Evolutionary conservation across 352 stramenopile genomes (phyloP).

Genomic region (Phytophthora uliginosa): DNA sequence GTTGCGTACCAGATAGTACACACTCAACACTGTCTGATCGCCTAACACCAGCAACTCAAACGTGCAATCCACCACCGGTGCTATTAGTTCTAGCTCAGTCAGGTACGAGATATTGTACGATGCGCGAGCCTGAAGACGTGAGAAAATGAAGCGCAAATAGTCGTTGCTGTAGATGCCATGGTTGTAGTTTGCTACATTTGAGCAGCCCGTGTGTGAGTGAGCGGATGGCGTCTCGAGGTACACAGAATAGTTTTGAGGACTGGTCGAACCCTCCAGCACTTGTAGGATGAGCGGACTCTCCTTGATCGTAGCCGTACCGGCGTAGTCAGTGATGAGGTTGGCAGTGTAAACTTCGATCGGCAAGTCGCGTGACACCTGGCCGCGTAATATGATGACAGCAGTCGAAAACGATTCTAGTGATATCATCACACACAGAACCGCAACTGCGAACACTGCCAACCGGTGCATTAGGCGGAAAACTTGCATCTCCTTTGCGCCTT

Average conservation of each 20-base stretch:
- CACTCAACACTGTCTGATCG: conserved; percentile 20
- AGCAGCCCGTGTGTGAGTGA: conserved; percentile 29
- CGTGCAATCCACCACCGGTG: conserved; percentile 51
- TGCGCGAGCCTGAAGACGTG: conserved; percentile 19
- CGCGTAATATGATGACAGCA: conserved; percentile 22
- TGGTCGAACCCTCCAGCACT: conserved; percentile 29
- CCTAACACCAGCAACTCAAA: conserved; percentile 22
- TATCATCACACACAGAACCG: conserved; percentile 35
- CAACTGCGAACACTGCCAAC: conserved; percentile 27
- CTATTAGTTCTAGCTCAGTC: conserved; percentile 41
- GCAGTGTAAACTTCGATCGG: conserved; percentile 18
- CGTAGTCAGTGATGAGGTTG: conserved; percentile 39
- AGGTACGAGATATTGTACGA: conserved; percentile 41
- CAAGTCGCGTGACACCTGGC: conserved; percentile 22
- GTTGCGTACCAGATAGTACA: conserved; percentile 40
- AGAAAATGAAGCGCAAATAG: conserved; percentile 38
- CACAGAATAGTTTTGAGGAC: conserved; percentile 29
- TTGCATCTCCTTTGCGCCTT: neutral
- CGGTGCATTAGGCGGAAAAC: conserved; percentile 25
- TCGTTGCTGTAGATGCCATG: conserved; percentile 36
- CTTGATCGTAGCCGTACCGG: conserved; percentile 35
- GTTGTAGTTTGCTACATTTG: conserved; percentile 15
- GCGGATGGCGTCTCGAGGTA: conserved; percentile 39
- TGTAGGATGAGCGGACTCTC: conserved; percentile 43
- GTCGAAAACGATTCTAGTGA: conserved; percentile 35